Base-by-base conservation (phyloP, 257 asterid species). In the Cordia subcordata region DNA sequence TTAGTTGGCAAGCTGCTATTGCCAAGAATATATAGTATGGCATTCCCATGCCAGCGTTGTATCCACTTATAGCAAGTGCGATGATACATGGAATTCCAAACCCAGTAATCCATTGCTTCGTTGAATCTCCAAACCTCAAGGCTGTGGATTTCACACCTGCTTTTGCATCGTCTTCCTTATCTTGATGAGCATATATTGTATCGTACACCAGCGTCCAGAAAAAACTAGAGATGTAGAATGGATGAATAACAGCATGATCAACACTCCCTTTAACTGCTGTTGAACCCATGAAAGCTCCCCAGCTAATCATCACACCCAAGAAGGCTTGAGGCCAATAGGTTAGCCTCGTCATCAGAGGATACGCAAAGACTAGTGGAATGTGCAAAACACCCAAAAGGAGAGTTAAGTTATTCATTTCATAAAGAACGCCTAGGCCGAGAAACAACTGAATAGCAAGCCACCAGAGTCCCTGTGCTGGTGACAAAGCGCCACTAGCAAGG, bases 91-190 rank as follows among this genome's bases (percentile, higher is more conserved):
- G 94, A n/a, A 83, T 50, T 60, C 92, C 98, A 71, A 91, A 85
- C 18, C 87, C 86, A 72, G 82, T 51, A 45, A 85, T 68, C 96
- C 98, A 88, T 60, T 77, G 61, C 77, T 85, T 91, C 8, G 95
- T 88, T 21, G 88, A 82, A 68, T 85, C 85, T 37, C 94, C 96
- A 73, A 91, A 86, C 73, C 88, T 71, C 72, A 91, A 72, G 45
- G 98, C 98, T 5, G 98, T 86, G 35, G 96, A 91, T 78, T 91
- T 91, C 59, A 91, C 92, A 38, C 98, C 95, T 49, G 82, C 95
- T 72, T 56, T 88, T 67, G 63, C 35, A 69, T 91, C 96, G 17
- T 91, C 96, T 62, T 77, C 90, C 72, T 88, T 91, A 71, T 91
- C 98, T 27, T 53, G 57, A 53, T 53, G 57, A 13, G 57, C 57